These are phyloP conservation scores for Gossypium longicalyx DNA, from an alignment of 345 rosid species.

Conservation along the genomic window DNA sequence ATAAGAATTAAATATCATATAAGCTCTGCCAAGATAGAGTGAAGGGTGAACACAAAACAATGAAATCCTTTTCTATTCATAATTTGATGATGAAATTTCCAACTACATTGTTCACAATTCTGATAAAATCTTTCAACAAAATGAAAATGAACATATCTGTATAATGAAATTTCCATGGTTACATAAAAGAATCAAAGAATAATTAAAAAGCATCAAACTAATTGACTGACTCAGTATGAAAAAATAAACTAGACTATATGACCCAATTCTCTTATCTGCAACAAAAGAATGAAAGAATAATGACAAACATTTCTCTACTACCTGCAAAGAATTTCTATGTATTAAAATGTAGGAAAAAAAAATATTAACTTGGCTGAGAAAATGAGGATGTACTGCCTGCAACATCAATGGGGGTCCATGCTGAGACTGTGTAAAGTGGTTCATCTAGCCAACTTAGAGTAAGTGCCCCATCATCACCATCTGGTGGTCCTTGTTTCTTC, in stretches of 20 bases:
- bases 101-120: background rate
- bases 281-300: constrained; percentile 57
- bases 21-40: too few relatives aligned
- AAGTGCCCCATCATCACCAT: constrained; percentile 38
- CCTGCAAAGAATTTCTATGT: constrained; percentile 55
- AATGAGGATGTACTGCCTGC: constrained; percentile 65
- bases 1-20: too few relatives aligned
- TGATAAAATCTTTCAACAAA: background rate
- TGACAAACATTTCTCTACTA: constrained; percentile 34
- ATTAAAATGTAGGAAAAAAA: constrained; percentile 25
- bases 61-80: background rate
- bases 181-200: constrained; percentile 14
- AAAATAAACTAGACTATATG: background rate
- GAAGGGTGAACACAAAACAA: background rate
- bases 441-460: constrained; percentile 81
- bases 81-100: background rate
- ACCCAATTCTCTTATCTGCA: constrained; percentile 36
- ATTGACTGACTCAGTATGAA: constrained; percentile 6
- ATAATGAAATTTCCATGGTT: constrained; percentile 1
- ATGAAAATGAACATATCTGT: background rate
- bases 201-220: background rate
- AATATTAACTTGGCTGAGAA: constrained; percentile 48
- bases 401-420: constrained; percentile 61
- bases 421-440: constrained; percentile 81
- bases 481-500: constrained; percentile 39